A percentile compares a stretch with the other conserved stretches of the same genome.
Evolutionary conservation across 2,329 filamentous ascomycete species (phyloP).

Genomic region (Talaromyces albobiverticillius): DNA sequence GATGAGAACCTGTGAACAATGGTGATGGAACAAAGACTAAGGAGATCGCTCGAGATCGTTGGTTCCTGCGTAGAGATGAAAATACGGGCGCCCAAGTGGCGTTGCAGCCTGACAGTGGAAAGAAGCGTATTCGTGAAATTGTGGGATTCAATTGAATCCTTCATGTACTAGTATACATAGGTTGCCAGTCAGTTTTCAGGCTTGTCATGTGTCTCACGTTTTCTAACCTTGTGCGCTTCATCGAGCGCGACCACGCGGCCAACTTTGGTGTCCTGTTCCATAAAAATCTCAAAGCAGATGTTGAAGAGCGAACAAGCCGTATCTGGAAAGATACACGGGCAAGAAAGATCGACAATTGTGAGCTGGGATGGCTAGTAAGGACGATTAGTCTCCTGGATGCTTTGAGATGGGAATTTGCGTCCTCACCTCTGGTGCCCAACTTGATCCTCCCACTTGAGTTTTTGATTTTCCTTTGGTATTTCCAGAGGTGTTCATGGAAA

Average conservation of each 20-base stretch:
- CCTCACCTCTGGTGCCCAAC: background rate
- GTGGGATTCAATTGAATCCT: conserved; percentile 50
- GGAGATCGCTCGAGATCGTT: conserved; percentile 63
- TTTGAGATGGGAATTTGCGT: background rate
- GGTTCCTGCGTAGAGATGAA: conserved; percentile 76
- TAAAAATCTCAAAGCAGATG: conserved; percentile 64
- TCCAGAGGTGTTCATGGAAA: background rate
- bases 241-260: conserved; percentile 68
- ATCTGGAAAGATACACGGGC: conserved; percentile 64
- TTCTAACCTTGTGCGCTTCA: conserved; percentile 67
- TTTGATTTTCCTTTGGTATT: background rate
- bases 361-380: conserved; percentile 49
- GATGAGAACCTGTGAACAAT: conserved; percentile 72
- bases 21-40: conserved; percentile 68
- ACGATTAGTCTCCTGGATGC: background rate
- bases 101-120: conserved; percentile 65
- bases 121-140: conserved; percentile 62
- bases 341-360: conserved; percentile 70
- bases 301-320: conserved; percentile 71
- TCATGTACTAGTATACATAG: conserved; percentile 54
- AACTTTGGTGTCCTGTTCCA: conserved; percentile 50
- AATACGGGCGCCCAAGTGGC: conserved; percentile 64
- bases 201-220: background rate
- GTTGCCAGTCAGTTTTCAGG: background rate
- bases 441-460: background rate